Evolutionary conservation across 2,329 filamentous ascomycete genomes (phyloP).

Genomic region (Talaromyces sp.): DNA sequence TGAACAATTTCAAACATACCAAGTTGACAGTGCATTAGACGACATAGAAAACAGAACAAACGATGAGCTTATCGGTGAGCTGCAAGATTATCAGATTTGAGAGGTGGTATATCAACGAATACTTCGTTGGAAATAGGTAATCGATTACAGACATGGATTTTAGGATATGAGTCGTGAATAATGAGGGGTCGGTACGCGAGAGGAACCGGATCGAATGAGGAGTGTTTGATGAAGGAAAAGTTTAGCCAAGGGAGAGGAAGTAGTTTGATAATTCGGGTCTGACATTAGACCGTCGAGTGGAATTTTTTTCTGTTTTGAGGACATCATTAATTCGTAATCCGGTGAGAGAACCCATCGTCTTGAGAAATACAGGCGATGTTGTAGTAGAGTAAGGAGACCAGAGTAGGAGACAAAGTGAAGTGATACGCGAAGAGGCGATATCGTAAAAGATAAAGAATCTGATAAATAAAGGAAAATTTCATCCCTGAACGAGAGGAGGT

Average conservation of each 20-base stretch:
- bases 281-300: neutral
- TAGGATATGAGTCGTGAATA: neutral
- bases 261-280: neutral
- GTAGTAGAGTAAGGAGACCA: conserved; percentile 1
- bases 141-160: neutral
- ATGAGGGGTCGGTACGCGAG: neutral
- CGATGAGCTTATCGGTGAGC: neutral
- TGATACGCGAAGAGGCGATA: conserved; percentile 10
- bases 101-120: neutral
- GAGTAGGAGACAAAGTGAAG: conserved; percentile 9
- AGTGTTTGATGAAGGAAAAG: neutral
- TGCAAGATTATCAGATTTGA: neutral
- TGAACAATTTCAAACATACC: no score
- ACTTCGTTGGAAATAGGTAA: neutral
- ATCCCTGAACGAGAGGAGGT: conserved; percentile 7
- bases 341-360: conserved; percentile 11
- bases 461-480: conserved; percentile 6
- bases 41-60: neutral
- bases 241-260: neutral
- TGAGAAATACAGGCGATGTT: conserved; percentile 5
- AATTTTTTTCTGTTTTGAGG: conserved; percentile 12
- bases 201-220: neutral
- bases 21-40: neutral
- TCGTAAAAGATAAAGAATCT: neutral
- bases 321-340: conserved; percentile 18